Percentiles rank a stretch among this genome's conserved stretches.
These are phyloP conservation scores for Penicilliopsis zonata DNA, from an alignment of 495 filamentous ascomycete species.

Conservation along the genomic window DNA sequence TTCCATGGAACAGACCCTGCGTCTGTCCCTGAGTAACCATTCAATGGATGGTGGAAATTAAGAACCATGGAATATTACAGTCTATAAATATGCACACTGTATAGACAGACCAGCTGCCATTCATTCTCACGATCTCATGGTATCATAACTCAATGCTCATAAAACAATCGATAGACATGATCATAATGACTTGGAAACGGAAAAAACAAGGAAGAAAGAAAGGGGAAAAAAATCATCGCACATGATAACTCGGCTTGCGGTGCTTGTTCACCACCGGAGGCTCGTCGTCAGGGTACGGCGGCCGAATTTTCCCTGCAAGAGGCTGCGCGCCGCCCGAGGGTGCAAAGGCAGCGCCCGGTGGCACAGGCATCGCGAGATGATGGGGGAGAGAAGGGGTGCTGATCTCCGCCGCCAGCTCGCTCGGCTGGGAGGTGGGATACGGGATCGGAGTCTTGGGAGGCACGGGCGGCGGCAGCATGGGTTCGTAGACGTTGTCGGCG, in stretches of 20 bases:
- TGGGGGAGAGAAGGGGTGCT: too few species aligned
- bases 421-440: slow-evolving; percentile 26
- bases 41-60: too few species aligned
- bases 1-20: too few species aligned
- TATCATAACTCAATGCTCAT: too few species aligned
- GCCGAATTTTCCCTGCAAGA: slow-evolving; percentile 22
- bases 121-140: too few species aligned
- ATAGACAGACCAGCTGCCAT: too few species aligned
- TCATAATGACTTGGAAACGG: too few species aligned
- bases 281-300: slow-evolving; percentile 79
- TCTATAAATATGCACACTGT: too few species aligned
- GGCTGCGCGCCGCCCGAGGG: slow-evolving; percentile 5
- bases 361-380: slow-evolving; percentile 26
- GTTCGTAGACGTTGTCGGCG: slow-evolving; percentile 29
- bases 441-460: slow-evolving; percentile 78
- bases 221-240: slow-evolving; percentile 27
- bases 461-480: slow-evolving; percentile 61
- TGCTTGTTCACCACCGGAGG: slow-evolving; percentile 72
- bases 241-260: slow-evolving; percentile 69
- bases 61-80: too few species aligned
- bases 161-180: too few species aligned
- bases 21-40: too few species aligned
- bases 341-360: slow-evolving; percentile 12
- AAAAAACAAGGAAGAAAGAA: slow-evolving; percentile 2
- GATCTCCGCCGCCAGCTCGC: slow-evolving; percentile 14